Conservation (phyloP, 2,329 filamentous ascomycete genomes). For the Cadophora sp. region DNA sequence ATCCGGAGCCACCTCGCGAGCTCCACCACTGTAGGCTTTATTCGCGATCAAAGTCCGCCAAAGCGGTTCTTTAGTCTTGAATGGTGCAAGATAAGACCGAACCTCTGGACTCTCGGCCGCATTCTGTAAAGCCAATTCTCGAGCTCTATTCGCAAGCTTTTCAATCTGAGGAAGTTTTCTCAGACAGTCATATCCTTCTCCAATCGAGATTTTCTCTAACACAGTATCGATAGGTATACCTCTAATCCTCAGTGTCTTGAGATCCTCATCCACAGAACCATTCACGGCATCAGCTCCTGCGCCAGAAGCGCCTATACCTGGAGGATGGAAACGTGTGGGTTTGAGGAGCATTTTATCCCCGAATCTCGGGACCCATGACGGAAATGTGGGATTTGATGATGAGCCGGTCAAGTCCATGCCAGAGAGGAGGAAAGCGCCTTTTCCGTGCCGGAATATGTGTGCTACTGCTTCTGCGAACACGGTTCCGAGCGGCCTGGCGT, state of each 20-base stretch:
- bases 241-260: background rate
- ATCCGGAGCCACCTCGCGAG: background rate
- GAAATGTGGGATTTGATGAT: background rate
- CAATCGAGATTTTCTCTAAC: background rate
- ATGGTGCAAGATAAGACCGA: background rate
- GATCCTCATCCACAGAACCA: background rate
- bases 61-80: slow-evolving; percentile 8
- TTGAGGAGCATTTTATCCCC: background rate
- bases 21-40: slow-evolving; percentile 2
- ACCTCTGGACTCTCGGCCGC: background rate
- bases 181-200: background rate
- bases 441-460: background rate
- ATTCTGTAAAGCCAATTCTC: background rate
- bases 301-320: background rate
- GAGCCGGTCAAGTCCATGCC: background rate
- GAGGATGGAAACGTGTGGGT: background rate
- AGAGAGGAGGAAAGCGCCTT: background rate
- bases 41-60: background rate
- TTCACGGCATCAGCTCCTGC: background rate
- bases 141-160: background rate
- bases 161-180: background rate
- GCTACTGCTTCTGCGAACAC: background rate
- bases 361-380: background rate
- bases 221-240: background rate
- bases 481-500: background rate